Percentiles rank a stretch among this genome's conserved stretches.
These are phyloP conservation scores for Cladophialophora yegresii DNA, from an alignment of 2,329 filamentous ascomycete species.

Conservation along the genomic window DNA sequence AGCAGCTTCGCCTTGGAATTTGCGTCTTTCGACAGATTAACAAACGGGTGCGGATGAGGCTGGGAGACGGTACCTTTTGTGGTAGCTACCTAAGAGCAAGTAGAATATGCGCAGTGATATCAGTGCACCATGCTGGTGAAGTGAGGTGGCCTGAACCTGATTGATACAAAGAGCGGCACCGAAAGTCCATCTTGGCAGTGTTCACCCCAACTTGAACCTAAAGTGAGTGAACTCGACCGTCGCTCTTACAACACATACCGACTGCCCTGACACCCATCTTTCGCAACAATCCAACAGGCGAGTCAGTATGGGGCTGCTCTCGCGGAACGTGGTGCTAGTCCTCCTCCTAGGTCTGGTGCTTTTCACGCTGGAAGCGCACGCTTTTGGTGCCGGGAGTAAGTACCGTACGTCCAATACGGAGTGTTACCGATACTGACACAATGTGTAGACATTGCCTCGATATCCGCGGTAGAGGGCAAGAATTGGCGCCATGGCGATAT, in stretches of 20 bases:
- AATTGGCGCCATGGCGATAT: conserved; percentile 66
- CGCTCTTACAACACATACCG: not conserved
- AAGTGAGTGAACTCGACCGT: not conserved
- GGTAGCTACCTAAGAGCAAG: not conserved
- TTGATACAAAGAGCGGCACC: not conserved
- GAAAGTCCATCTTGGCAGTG: not conserved
- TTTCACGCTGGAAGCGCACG: conserved; percentile 45
- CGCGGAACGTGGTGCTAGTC: conserved; percentile 29
- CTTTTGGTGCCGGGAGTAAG: conserved; percentile 51
- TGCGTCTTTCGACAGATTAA: not conserved
- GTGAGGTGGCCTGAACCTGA: not conserved
- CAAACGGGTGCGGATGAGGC: not conserved
- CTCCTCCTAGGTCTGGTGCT: conserved; percentile 44
- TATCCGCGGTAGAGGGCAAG: conserved; percentile 53
- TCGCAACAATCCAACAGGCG: not conserved
- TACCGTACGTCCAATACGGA: conserved; percentile 30
- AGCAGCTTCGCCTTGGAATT: not conserved
- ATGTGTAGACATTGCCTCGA: conserved; percentile 50
- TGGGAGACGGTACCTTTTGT: not conserved
- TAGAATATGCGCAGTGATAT: not conserved
- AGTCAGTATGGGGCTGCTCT: conserved; percentile 27
- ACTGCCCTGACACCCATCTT: not conserved
- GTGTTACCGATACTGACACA: conserved; percentile 2
- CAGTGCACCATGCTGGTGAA: not conserved
- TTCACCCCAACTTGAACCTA: not conserved